These are phyloP conservation scores for Fusarium siculi DNA, from an alignment of 2,329 filamentous ascomycete species.

Conservation along the genomic window DNA sequence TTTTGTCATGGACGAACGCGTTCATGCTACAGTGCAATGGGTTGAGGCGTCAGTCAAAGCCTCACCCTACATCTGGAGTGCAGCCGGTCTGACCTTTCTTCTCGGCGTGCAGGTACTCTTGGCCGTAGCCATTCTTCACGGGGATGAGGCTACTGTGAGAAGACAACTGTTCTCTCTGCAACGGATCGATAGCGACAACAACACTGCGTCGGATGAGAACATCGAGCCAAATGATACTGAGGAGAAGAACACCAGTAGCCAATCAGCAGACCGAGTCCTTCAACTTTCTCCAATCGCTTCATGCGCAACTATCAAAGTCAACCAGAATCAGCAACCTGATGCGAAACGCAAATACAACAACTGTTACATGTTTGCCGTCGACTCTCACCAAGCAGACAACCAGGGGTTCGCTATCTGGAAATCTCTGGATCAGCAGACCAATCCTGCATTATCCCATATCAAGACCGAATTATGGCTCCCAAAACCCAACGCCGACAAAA, in stretches of 20 bases:
- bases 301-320: not conserved
- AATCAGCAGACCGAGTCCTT: no score
- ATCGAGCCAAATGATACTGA: accelerated
- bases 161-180: not conserved
- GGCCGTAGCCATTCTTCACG: slow-evolving; percentile 1
- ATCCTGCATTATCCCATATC: not conserved
- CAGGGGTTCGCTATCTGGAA: not conserved
- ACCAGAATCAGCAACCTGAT: accelerated
- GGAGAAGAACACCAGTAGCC: accelerated
- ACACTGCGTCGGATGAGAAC: accelerated
- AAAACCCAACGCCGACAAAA: not conserved
- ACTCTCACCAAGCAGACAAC: not conserved
- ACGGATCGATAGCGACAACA: not conserved
- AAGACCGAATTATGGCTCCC: slow-evolving; percentile 12
- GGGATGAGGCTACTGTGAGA: slow-evolving; percentile 5
- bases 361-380: not conserved
- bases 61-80: slow-evolving; percentile 11
- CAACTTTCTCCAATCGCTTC: not conserved
- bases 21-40: not conserved
- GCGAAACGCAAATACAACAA: accelerated
- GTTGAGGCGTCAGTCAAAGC: not conserved
- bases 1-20: not conserved
- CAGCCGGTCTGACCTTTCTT: slow-evolving; percentile 8
- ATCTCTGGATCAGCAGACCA: not conserved
- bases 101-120: slow-evolving; percentile 4